Evolutionary conservation across 129 eudicot genomes (phyloP).

Genomic region (Logfia minima): DNA sequence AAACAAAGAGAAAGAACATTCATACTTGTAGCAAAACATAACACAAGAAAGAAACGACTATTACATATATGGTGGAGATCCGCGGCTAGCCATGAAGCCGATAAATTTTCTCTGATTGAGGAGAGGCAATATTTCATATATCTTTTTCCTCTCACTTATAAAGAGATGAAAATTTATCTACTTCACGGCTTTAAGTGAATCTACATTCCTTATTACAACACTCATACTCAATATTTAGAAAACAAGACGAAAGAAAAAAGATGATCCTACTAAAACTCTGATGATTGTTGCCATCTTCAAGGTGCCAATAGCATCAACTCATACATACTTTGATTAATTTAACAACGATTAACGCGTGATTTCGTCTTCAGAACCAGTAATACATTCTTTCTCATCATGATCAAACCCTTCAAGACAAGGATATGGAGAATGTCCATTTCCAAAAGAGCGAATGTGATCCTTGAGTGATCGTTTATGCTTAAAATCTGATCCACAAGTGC

Average conservation of each 20-base stretch:
- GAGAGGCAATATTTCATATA: constrained; percentile 27
- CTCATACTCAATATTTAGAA: constrained; percentile 7
- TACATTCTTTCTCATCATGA: constrained; percentile 63
- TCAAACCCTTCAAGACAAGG: constrained; percentile 64
- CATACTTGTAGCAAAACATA: background rate
- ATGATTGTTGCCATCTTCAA: constrained; percentile 34
- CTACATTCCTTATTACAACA: constrained; percentile 36
- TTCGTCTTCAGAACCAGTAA: constrained; percentile 66
- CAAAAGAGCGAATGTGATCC: constrained; percentile 89
- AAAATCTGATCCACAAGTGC: constrained; percentile 94
- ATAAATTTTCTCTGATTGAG: constrained; percentile 65
- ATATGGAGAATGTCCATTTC: constrained; percentile 79
- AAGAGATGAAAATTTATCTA: constrained; percentile 67
- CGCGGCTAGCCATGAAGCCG: constrained; percentile 59
- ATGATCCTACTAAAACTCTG: constrained; percentile 37
- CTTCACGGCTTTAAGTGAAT: constrained; percentile 59
- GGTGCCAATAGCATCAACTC: constrained; percentile 40
- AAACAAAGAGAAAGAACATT: constrained; percentile 9
- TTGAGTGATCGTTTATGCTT: constrained; percentile 94
- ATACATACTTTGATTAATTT: background rate
- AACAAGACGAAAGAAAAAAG: background rate
- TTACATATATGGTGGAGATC: constrained; percentile 29
- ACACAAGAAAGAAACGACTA: constrained; percentile 18
- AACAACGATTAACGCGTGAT: background rate
- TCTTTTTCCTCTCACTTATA: constrained; percentile 18